Percentiles rank a stretch among this genome's conserved stretches.
Conservation (phyloP, 345 rosid species). For the Sonneratia caseolaris region DNA sequence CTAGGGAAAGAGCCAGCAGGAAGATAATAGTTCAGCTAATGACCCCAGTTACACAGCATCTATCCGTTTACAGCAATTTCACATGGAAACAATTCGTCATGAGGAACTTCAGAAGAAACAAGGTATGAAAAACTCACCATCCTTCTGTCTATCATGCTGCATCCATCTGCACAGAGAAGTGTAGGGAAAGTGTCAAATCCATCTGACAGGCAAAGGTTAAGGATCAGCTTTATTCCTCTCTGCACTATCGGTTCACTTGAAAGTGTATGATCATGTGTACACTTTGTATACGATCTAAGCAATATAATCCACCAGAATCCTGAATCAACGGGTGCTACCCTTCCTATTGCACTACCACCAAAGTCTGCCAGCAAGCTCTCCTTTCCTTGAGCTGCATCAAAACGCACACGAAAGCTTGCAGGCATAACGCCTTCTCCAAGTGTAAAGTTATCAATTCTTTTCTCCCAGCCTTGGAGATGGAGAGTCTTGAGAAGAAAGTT, state of each 20-base stretch:
- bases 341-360: constrained; percentile 53
- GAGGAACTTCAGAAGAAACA: not conserved
- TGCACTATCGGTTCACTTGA: constrained; percentile 42
- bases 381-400: constrained; percentile 19
- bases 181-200: constrained; percentile 61
- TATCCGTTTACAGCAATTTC: not conserved
- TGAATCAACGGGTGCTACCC: constrained; percentile 62
- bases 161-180: constrained; percentile 55
- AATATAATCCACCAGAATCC: constrained; percentile 69
- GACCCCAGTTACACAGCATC: not conserved
- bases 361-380: constrained; percentile 40
- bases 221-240: constrained; percentile 44
- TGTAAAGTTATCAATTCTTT: constrained; percentile 41
- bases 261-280: constrained; percentile 37
- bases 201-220: constrained; percentile 41
- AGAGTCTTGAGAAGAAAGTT: constrained; percentile 44
- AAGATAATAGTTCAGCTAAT: not conserved
- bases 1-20: not conserved
- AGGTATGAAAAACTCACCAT: constrained; percentile 28
- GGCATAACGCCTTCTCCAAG: constrained; percentile 59
- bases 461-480: constrained; percentile 44
- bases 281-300: constrained; percentile 45
- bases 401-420: constrained; percentile 44
- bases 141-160: constrained; percentile 58
- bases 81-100: not conserved